Evolutionary conservation across 805 yeast species (phyloP).

Genomic region (Ogataea zsoltii): DNA sequence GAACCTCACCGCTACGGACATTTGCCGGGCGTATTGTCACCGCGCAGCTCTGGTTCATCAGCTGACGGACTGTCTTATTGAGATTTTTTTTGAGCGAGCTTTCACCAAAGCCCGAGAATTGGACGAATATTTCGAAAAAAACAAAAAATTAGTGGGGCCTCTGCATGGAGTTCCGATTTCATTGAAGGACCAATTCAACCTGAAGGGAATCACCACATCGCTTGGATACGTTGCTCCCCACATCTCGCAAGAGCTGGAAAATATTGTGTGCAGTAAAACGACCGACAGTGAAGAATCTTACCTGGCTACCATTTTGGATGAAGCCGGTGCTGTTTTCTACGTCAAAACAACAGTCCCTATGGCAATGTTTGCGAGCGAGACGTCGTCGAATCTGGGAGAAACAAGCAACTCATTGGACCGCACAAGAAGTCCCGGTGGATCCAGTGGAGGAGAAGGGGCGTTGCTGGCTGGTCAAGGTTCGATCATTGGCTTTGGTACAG

Average conservation of each 20-base stretch:
- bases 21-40: conserved; percentile 42
- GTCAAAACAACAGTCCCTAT: conserved; percentile 46
- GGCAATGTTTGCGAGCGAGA: conserved; percentile 44
- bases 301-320: conserved; percentile 35
- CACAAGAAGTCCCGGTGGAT: conserved; percentile 42
- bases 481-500: conserved; percentile 40
- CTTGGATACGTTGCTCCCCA: conserved; percentile 40
- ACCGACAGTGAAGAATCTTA: conserved; percentile 33
- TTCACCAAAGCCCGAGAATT: conserved; percentile 39
- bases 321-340: conserved; percentile 44
- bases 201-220: conserved; percentile 41
- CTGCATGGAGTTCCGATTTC: conserved; percentile 49
- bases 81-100: conserved; percentile 44
- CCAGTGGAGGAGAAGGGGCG: conserved; percentile 49
- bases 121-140: conserved; percentile 36
- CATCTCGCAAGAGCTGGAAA: conserved; percentile 31
- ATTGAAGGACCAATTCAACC: conserved; percentile 45
- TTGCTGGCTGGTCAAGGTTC: conserved; percentile 34
- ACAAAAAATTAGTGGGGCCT: conserved; percentile 41
- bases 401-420: conserved; percentile 42
- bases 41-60: conserved; percentile 45
- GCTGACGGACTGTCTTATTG: conserved; percentile 42
- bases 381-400: conserved; percentile 39
- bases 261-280: conserved; percentile 23
- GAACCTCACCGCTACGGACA: conserved; percentile 36